Conservation (phyloP, 2,329 filamentous ascomycete genomes). For the Tolypocladium tundrense region DNA sequence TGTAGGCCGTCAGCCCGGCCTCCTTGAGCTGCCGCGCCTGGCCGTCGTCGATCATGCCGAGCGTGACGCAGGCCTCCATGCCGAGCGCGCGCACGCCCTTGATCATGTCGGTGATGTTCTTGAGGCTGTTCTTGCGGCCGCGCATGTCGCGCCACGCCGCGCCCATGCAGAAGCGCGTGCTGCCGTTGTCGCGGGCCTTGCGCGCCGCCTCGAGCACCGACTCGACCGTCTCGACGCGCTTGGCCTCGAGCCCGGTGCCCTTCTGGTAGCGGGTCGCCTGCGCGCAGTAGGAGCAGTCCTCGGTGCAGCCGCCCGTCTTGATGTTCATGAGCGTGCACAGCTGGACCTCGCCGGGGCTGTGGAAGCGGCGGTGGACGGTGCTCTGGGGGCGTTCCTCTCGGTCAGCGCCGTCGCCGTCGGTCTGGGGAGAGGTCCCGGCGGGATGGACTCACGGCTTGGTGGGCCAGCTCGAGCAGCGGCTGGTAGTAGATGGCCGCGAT, state of each 20-base stretch:
- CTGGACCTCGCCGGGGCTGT: constrained; percentile 74
- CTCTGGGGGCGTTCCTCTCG: constrained; percentile 36
- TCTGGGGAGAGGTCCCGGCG: background rate
- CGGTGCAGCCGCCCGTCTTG: constrained; percentile 85
- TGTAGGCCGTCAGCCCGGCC: constrained; percentile 82
- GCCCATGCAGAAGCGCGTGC: constrained; percentile 90
- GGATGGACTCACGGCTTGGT: constrained; percentile 51
- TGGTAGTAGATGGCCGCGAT: constrained; percentile 74
- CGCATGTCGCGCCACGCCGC: constrained; percentile 93
- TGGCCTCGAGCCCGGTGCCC: constrained; percentile 69
- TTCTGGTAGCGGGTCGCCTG: constrained; percentile 73
- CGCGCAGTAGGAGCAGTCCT: constrained; percentile 89
- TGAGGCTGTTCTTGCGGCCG: constrained; percentile 71
- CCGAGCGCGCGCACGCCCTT: constrained; percentile 68
- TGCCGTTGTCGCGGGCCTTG: constrained; percentile 71
- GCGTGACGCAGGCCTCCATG: constrained; percentile 88
- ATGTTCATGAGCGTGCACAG: constrained; percentile 96
- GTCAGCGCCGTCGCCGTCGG: background rate
- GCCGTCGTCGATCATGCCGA: constrained; percentile 78
- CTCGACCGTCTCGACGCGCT: constrained; percentile 69
- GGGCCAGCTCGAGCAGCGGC: constrained; percentile 68
- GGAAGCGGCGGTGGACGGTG: constrained; percentile 72
- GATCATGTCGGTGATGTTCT: constrained; percentile 82
- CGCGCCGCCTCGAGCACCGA: constrained; percentile 70
- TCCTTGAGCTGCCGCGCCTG: constrained; percentile 77